A percentile compares a stretch with the other conserved stretches of the same genome.
These are phyloP conservation scores for Scheffersomyces lignosus DNA, from an alignment of 805 yeast species.

Conservation along the genomic window DNA sequence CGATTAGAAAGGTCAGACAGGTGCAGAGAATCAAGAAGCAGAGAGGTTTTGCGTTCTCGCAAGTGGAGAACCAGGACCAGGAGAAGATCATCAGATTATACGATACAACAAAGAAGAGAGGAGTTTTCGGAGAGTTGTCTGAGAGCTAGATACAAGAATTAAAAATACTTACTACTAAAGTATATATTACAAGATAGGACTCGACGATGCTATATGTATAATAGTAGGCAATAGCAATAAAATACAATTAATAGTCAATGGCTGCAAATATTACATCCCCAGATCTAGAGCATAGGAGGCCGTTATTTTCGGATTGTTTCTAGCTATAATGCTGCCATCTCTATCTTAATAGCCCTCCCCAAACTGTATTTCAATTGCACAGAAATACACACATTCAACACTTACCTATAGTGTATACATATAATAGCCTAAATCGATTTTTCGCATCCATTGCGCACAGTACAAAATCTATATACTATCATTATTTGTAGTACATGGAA, in stretches of 20 bases:
- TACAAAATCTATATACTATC: no score
- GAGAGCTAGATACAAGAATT: slow-evolving; percentile 16
- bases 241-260: neutral
- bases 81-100: slow-evolving; percentile 89
- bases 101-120: slow-evolving; percentile 86
- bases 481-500: no score
- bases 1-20: slow-evolving; percentile 95
- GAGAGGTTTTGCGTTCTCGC: slow-evolving; percentile 97
- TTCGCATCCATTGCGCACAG: no score
- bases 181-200: slow-evolving; percentile 1
- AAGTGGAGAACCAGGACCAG: slow-evolving; percentile 86
- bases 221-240: neutral
- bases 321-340: no score
- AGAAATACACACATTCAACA: no score
- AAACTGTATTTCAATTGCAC: no score
- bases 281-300: no score
- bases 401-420: no score
- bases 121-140: slow-evolving; percentile 58
- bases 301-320: no score
- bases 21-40: slow-evolving; percentile 98
- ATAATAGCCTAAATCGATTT: no score
- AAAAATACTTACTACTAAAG: neutral
- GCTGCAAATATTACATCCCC: neutral
- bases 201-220: neutral
- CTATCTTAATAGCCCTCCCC: no score